A percentile compares a stretch with the other conserved stretches of the same genome.
phyloP scores from a whole-genome alignment of 1,284 basidiomycete species.

The Ganoderma leucocontextum region DNA sequence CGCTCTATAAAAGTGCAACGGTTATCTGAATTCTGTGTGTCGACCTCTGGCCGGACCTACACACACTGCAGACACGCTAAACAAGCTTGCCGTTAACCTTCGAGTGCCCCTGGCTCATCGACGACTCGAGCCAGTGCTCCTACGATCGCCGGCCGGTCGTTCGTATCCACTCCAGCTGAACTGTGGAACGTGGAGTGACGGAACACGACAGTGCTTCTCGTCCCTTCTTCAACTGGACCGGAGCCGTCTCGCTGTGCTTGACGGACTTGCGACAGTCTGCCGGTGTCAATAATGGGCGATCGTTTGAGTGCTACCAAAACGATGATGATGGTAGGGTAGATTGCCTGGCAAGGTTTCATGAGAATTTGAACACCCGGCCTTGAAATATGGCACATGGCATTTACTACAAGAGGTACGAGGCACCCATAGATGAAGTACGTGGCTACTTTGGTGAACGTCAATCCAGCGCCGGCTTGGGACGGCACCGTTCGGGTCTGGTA shows the following conservation, averaged over 20 bases:
- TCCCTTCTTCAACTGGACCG: too few species aligned
- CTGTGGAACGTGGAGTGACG: too few species aligned
- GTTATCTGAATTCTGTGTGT: neutral
- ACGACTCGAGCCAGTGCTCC: neutral
- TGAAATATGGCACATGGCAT: neutral
- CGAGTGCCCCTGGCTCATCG: neutral
- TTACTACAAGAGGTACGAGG: neutral
- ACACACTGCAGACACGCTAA: neutral
- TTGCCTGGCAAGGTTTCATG: too few species aligned
- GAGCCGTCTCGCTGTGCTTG: too few species aligned
- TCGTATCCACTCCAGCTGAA: too few species aligned
- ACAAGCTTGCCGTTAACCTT: neutral
- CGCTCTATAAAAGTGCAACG: too few species aligned
- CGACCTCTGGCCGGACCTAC: neutral
- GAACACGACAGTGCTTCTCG: too few species aligned
- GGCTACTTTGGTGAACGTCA: neutral
- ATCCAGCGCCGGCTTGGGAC: neutral
- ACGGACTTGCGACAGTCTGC: too few species aligned
- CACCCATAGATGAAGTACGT: neutral
- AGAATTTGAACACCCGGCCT: too few species aligned
- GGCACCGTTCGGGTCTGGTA: neutral
- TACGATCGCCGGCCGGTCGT: neutral
- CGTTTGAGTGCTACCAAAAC: too few species aligned
- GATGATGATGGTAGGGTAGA: too few species aligned
- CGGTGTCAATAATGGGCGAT: too few species aligned